Evolutionary conservation across 139 green algal species (phyloP), one percentile per base, ranked within the genome.

Genomic region (Edaphochlamys debaryana): DNA sequence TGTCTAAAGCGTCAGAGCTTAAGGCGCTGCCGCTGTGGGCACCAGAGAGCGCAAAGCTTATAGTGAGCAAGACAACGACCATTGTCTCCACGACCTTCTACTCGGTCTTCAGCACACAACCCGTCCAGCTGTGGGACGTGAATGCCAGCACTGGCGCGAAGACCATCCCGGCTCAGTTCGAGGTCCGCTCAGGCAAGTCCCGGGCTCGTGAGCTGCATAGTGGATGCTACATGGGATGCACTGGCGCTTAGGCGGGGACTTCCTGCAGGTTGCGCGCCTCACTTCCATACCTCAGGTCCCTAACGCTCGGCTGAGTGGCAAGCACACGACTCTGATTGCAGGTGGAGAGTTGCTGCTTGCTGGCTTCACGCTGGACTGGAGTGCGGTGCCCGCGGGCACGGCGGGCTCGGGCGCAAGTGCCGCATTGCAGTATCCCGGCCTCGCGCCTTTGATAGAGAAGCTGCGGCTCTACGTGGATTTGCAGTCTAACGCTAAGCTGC

Each of bases 51-150:
- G n/a, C n/a, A n/a, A n/a, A n/a, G n/a, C n/a, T n/a, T n/a, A n/a
- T n/a, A n/a, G n/a, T n/a, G n/a, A n/a, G n/a, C n/a, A n/a, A n/a
- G n/a, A n/a, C n/a, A n/a, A 63, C 23, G 23, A 36, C 54, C 17
- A 37, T 79, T 8, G 36, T 79, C 4, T 23, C 36, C 4, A 37
- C 45, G n/a, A 40, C 52, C n/a, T 80, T 80, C 11, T 80, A 70
- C 20, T 60, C 54, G 30, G 29, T 80, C 17, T 80, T 80, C 25
- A 58, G 29, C 17, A 23, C 73, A 11, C 20, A 30, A 5, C 73
- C 56, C 58, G 62, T 80, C 32, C 56, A 62, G 71, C 52, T 79
- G 37, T 79, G 71, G 71, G 54, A 79, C 23, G n/a, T n/a, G n/a
- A n/a, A n/a, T n/a, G 20, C 41, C 20, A 22, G 36, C 15, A 79